These are phyloP conservation scores for Apiotrichum montevideense DNA, from an alignment of 1,284 basidiomycete genomes.

Conservation along the genomic window DNA sequence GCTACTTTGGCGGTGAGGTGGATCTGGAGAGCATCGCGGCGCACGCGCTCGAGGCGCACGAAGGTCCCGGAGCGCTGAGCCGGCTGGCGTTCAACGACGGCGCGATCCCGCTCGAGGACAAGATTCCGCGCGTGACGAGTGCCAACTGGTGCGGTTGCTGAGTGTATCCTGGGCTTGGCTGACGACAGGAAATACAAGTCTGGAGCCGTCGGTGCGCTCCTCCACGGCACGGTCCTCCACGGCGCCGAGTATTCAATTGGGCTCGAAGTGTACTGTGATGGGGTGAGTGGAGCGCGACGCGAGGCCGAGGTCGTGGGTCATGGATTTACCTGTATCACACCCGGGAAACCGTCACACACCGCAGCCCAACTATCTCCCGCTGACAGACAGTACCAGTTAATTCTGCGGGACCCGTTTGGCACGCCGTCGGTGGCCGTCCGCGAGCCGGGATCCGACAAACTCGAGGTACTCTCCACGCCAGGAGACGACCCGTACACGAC, in stretches of 20 bases:
- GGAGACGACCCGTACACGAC: slow-evolving; percentile 48
- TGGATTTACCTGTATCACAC: no score
- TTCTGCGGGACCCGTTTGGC: slow-evolving; percentile 46
- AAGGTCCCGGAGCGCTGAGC: slow-evolving; percentile 48
- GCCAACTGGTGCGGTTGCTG: slow-evolving; percentile 42
- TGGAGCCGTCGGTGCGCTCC: slow-evolving; percentile 40
- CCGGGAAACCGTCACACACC: no score
- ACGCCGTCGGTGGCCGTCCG: slow-evolving; percentile 44
- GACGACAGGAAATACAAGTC: slow-evolving; percentile 38
- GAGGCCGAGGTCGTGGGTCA: no score
- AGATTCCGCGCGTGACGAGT: slow-evolving; percentile 47
- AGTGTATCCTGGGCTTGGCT: background rate
- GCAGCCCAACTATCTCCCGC: slow-evolving; percentile 5
- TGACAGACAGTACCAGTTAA: slow-evolving; percentile 29
- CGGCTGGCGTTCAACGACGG: slow-evolving; percentile 50
- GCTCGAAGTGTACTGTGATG: slow-evolving; percentile 42
- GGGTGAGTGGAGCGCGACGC: slow-evolving; percentile 49
- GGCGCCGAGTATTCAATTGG: slow-evolving; percentile 39
- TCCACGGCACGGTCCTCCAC: slow-evolving; percentile 39
- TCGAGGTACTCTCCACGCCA: slow-evolving; percentile 24
- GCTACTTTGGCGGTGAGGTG: slow-evolving; percentile 54
- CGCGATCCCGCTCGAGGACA: slow-evolving; percentile 39
- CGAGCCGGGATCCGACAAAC: slow-evolving; percentile 34
- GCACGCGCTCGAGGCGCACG: slow-evolving; percentile 38
- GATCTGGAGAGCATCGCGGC: slow-evolving; percentile 48